Base-by-base conservation (phyloP, 2,329 filamentous ascomycete species). In the Colletotrichum sp. region DNA sequence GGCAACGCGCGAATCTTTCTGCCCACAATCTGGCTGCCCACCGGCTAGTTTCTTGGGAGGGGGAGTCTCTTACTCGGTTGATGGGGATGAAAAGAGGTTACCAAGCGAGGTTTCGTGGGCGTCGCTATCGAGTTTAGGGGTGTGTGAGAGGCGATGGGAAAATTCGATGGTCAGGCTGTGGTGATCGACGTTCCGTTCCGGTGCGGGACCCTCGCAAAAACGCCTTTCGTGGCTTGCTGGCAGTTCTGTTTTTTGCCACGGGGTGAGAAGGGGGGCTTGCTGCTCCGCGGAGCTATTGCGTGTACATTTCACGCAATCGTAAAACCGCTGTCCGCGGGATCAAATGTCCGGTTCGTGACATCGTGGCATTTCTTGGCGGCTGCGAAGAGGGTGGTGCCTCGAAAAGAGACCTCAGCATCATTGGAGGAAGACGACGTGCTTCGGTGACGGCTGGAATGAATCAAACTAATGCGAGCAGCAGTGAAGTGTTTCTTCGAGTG, bases 11-110 rank as follows among this genome's bases (percentile, higher is more conserved):
- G n/a, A 25, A 29, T 64, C 36, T 64, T 36, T 71, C 57, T 71
- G 57, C 68, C 68, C 57, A 29, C 68, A 62, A 71, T 64, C 30
- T 71, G 68, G 57, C 68, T 71, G 68, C 57, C 68, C 57, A 19
- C 13, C 22, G 68, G 59, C 55, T 32, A 30, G 25, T 44, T 6
- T 8, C 15, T 36, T 30, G 8, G 49, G 64, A 29, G 25, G 15
- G 39, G 39, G 19, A 19, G 8, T 44, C 39, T 44, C 39, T 44
- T n/a, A 11, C 39, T 44, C 39, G 39, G 39, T 11, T 44, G 39
- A 44, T n/a, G 39, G 39, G 39, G 44, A 49, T 22, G n/a, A 12
- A 8, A 5, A 49, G 19, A 49, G 44, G n/a, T 49, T n/a, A n/a
- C 44, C n/a, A 49, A 49, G n/a, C 44, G 44, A 49, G 44, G 44